phyloP scores from a whole-genome alignment of 2,329 filamentous ascomycete species.

The Ophiocordyceps australis region DNA sequence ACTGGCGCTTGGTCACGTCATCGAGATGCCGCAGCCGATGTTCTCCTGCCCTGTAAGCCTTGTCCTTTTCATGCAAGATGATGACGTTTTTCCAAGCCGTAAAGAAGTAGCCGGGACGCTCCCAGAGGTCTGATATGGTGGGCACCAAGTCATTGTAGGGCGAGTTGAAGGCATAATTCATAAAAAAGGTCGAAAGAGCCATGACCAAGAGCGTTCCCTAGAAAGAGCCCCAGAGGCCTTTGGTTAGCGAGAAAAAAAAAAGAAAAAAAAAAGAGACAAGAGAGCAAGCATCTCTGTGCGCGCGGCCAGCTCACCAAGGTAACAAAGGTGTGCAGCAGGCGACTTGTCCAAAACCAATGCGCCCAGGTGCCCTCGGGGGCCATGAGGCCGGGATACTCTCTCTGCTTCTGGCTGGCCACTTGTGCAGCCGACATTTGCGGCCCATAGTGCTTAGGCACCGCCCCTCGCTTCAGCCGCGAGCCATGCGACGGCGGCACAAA shows the following conservation, averaged over 20 bases:
- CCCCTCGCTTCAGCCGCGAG: slow-evolving; percentile 39
- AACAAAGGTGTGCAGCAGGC: slow-evolving; percentile 62
- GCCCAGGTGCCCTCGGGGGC: slow-evolving; percentile 66
- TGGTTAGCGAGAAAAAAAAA: not conserved
- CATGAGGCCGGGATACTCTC: slow-evolving; percentile 78
- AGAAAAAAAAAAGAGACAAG: not conserved
- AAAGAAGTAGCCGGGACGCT: slow-evolving; percentile 51
- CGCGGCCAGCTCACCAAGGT: slow-evolving; percentile 46
- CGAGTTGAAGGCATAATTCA: slow-evolving; percentile 64
- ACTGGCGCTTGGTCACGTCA: slow-evolving; percentile 71
- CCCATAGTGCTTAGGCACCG: slow-evolving; percentile 51
- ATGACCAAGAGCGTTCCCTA: slow-evolving; percentile 51
- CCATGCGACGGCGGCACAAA: slow-evolving; percentile 90
- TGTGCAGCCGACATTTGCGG: slow-evolving; percentile 51
- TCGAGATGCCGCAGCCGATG: slow-evolving; percentile 57
- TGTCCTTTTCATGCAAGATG: slow-evolving; percentile 56
- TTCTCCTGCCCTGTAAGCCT: slow-evolving; percentile 49
- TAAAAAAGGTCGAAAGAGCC: slow-evolving; percentile 53
- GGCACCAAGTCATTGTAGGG: slow-evolving; percentile 69
- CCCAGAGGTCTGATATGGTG: slow-evolving; percentile 45
- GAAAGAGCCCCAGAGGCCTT: not conserved
- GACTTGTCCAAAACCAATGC: slow-evolving; percentile 70
- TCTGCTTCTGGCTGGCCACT: slow-evolving; percentile 43
- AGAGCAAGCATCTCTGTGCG: not conserved
- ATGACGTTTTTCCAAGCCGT: slow-evolving; percentile 53